Conservation (phyloP, 2,329 filamentous ascomycete genomes). For the Waltergamsia citrina region DNA sequence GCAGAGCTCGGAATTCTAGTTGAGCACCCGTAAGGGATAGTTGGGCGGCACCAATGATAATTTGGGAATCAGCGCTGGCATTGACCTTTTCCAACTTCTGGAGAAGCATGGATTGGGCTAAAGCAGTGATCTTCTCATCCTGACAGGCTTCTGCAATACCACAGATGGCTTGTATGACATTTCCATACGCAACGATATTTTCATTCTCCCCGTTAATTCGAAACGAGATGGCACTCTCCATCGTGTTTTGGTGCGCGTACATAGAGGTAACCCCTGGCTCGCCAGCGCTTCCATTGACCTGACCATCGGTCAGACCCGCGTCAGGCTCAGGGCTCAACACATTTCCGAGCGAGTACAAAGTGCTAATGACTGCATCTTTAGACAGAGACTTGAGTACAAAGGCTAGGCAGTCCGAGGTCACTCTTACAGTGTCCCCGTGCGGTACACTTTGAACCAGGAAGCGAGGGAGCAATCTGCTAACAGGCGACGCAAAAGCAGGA, state of each 20-base stretch:
- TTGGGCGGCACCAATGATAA: constrained; percentile 72
- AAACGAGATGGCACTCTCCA: constrained; percentile 73
- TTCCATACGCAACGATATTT: constrained; percentile 65
- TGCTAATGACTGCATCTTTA: constrained; percentile 89
- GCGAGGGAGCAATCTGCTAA: constrained; percentile 71
- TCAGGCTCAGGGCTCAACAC: constrained; percentile 69
- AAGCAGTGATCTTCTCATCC: constrained; percentile 85
- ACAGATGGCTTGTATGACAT: constrained; percentile 92
- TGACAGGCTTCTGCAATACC: constrained; percentile 73
- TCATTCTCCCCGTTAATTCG: constrained; percentile 70
- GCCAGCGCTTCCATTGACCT: constrained; percentile 30
- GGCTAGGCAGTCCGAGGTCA: constrained; percentile 79
- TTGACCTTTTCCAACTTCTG: constrained; percentile 89
- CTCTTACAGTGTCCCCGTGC: constrained; percentile 55
- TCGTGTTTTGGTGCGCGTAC: constrained; percentile 47
- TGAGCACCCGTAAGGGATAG: constrained; percentile 70
- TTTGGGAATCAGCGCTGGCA: constrained; percentile 68
- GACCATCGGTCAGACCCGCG: constrained; percentile 41
- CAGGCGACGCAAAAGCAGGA: constrained; percentile 60
- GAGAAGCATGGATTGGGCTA: constrained; percentile 92
- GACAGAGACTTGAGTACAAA: constrained; percentile 74
- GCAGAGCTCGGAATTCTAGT: constrained; percentile 73
- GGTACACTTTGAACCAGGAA: constrained; percentile 82
- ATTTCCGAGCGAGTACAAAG: constrained; percentile 92
- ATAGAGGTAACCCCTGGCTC: constrained; percentile 29